Evolutionary conservation across 305 asterid genomes (phyloP).

Genomic region (Ajuga reptans): DNA sequence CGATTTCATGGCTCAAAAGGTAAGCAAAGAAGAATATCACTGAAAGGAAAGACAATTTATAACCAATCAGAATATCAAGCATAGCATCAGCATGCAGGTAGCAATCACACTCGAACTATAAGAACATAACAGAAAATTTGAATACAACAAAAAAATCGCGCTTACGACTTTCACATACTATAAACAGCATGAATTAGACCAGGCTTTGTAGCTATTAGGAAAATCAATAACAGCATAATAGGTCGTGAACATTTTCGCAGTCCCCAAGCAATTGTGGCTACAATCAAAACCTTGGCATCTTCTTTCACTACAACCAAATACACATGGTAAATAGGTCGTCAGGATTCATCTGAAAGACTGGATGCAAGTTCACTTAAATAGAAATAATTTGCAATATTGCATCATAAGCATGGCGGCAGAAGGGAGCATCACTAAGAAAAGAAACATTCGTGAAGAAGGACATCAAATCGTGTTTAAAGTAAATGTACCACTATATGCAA

Average conservation of each 20-base stretch:
- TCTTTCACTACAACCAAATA: constrained; percentile 63
- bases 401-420: constrained; percentile 3
- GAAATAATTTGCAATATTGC: neutral
- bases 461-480: neutral
- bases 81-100: constrained; percentile 19
- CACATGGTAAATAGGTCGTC: constrained; percentile 16
- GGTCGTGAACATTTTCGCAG: constrained; percentile 93
- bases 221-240: constrained; percentile 75
- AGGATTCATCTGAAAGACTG: constrained; percentile 7
- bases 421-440: neutral
- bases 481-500: neutral
- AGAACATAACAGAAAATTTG: neutral
- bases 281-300: constrained; percentile 85
- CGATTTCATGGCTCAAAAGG: constrained; percentile 78
- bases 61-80: constrained; percentile 29
- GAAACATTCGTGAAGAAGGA: neutral
- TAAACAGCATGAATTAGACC: constrained; percentile 91
- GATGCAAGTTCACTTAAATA: constrained; percentile 1
- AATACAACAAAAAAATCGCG: constrained; percentile 7
- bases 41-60: constrained; percentile 40
- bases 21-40: constrained; percentile 87
- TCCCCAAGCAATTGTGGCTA: constrained; percentile 99
- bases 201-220: constrained; percentile 83
- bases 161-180: constrained; percentile 49
- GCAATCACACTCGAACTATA: neutral